Conservation (phyloP, 176 grass and related monocot species). For the Cenchrus fungigraminus region DNA sequence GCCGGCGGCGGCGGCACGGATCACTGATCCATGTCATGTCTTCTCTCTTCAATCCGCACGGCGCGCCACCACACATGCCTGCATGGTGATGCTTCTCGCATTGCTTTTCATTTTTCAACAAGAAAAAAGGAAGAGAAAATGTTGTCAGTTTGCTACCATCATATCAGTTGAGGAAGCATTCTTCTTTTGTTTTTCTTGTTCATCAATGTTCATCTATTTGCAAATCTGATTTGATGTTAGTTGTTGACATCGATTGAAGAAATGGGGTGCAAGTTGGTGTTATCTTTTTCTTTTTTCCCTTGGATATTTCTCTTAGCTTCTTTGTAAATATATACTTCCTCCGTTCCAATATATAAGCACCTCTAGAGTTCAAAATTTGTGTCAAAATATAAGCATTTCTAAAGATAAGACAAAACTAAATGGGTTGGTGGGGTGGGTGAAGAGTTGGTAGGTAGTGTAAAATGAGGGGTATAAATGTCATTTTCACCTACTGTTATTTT, state of each 20-base stretch:
- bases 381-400: too few relatives aligned
- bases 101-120: not conserved
- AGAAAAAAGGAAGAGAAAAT: slow-evolving; percentile 11
- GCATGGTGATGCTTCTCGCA: slow-evolving; percentile 11
- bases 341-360: too few relatives aligned
- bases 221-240: slow-evolving; percentile 33
- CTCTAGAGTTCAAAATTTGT: too few relatives aligned
- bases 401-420: too few relatives aligned
- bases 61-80: not conserved
- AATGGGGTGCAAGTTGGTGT: slow-evolving; percentile 42
- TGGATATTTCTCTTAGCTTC: not conserved
- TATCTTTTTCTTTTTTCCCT: not conserved
- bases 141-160: slow-evolving; percentile 4
- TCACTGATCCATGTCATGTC: slow-evolving; percentile 4
- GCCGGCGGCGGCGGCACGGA: not conserved
- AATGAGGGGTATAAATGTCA: too few relatives aligned
- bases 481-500: too few relatives aligned
- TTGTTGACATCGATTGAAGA: slow-evolving; percentile 39
- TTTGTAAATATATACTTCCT: not conserved
- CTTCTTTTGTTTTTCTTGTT: not conserved
- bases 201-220: slow-evolving; percentile 7
- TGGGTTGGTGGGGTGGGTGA: too few relatives aligned
- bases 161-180: not conserved
- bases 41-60: not conserved
- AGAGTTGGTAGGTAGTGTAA: too few relatives aligned